These are phyloP conservation scores for Euphorbia tirucalli DNA, from an alignment of 345 rosid genomes.

Conservation along the genomic window DNA sequence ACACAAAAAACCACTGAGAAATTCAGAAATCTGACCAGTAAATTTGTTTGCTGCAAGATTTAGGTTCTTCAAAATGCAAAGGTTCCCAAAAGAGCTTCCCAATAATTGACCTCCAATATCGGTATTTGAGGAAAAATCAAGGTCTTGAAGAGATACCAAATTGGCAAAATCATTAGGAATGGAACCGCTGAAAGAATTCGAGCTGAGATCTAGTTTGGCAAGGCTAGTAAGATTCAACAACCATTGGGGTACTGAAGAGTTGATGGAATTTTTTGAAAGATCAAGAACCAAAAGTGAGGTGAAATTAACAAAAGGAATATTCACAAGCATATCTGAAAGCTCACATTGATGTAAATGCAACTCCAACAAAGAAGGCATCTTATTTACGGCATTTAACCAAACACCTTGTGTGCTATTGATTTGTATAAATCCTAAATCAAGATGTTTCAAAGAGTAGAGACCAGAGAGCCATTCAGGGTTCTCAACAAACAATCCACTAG, in stretches of 20 bases:
- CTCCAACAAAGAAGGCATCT: conserved; percentile 33
- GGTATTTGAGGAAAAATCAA: conserved; percentile 25
- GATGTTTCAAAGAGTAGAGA: conserved; percentile 21
- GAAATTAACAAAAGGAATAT: conserved; percentile 30
- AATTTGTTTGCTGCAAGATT: conserved; percentile 47
- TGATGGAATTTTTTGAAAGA: conserved; percentile 47
- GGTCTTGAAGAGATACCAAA: conserved; percentile 10
- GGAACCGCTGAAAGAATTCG: conserved; percentile 6
- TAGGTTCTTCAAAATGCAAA: conserved; percentile 34
- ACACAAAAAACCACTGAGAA: conserved; percentile 31
- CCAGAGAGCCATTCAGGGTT: conserved; percentile 1
- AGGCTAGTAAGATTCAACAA: conserved; percentile 51
- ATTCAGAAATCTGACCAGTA: conserved; percentile 35
- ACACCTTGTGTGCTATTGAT: background rate
- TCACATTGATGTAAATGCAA: conserved; percentile 25
- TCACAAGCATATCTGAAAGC: conserved; percentile 14
- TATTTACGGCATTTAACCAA: conserved; percentile 31
- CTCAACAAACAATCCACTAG: background rate
- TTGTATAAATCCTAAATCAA: conserved; percentile 18
- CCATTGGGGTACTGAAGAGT: conserved; percentile 41
- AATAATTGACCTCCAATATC: conserved; percentile 30
- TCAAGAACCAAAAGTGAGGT: conserved; percentile 55
- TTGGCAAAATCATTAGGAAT: background rate
- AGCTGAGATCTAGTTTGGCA: conserved; percentile 32
- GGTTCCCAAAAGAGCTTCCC: conserved; percentile 18